Evolutionary conservation across 108 stramenopile genomes (phyloP).

Genomic region (Chaetoceros muelleri): DNA sequence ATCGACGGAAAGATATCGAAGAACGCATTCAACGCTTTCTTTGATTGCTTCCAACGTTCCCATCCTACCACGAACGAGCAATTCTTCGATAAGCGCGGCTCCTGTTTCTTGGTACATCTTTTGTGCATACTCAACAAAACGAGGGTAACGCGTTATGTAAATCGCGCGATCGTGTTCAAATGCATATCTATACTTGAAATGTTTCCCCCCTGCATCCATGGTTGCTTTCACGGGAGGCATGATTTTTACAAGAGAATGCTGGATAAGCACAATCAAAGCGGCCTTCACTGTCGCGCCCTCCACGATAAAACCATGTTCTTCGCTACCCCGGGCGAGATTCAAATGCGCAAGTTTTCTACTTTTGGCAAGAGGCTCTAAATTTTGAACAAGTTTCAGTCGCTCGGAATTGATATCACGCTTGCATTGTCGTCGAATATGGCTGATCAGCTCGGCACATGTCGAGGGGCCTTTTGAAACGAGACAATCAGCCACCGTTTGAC

Average conservation of each 20-base stretch:
- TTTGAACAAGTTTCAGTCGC: background rate
- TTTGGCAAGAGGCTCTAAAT: background rate
- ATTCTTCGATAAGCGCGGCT: constrained; percentile 41
- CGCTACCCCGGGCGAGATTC: constrained; percentile 29
- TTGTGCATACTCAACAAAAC: constrained; percentile 45
- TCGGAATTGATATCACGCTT: constrained; percentile 4
- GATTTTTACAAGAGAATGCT: constrained; percentile 54
- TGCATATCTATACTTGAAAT: constrained; percentile 26
- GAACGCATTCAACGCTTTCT: constrained; percentile 36
- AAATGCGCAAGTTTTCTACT: constrained; percentile 15
- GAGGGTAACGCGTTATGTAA: constrained; percentile 46
- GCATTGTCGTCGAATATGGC: constrained; percentile 28
- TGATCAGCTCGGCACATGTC: constrained; percentile 32
- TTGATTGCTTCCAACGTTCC: constrained; percentile 40
- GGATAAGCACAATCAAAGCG: constrained; percentile 57
- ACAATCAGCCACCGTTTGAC: constrained; percentile 67
- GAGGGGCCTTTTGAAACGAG: constrained; percentile 33
- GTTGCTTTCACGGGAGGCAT: constrained; percentile 5
- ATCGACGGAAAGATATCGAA: constrained; percentile 41
- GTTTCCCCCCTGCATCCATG: background rate
- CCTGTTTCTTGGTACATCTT: constrained; percentile 42
- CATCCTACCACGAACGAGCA: constrained; percentile 53
- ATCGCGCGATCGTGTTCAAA: constrained; percentile 42
- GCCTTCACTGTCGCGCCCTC: constrained; percentile 41
- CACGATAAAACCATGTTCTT: constrained; percentile 28